Base-by-base conservation (phyloP, 1,284 basidiomycete genomes). In the Puccinia sorghi region DNA sequence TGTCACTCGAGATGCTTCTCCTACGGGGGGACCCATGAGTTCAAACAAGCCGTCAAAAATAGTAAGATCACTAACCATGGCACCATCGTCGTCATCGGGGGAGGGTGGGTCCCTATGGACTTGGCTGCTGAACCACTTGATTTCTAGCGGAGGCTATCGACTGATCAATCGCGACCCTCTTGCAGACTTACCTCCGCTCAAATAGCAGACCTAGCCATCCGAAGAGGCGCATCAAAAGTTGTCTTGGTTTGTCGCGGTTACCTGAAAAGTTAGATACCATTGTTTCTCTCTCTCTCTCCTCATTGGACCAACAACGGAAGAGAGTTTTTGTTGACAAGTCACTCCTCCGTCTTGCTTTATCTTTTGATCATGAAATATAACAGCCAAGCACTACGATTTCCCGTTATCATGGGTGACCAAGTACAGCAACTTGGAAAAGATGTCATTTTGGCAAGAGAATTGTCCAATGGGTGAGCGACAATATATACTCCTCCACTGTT, bases 391-490 rank as follows among this genome's bases (percentile, higher is more conserved):
- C 37, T 79, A 79, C 50, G 76, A 79, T 64, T 79, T 79, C 25
- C 76, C 76, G 7, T 61, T 79, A 27, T 79, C 76, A 22, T 79
- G 76, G 76, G 76, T 79, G 25, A 72, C 67, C 11, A 79, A 64
- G 57, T 72, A 79, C 52, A 72, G 76, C 59, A 79, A 79, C 20
- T 43, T 79, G 50, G 67, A 79, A 48, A 72, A 79, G 27, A 79
- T 79, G 76, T 70, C 67, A 37, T 79, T 79, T 48, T 79, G 67
- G 67, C 76, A 79, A 64, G 76, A 79, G 61, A 59, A 71, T 71
- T 79, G 76, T 72, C 69, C 43, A 39, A 54, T 71, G 57, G 69
- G 76, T 79, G 57, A 71, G 67, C 27, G n/a, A 27, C 27, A 32
- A 8, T 27, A 32, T 15, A 9, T 57, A 22, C 13, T 39, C 43